phyloP scores from a whole-genome alignment of 73 alveolate species.

The Paramecium pentaurelia region DNA sequence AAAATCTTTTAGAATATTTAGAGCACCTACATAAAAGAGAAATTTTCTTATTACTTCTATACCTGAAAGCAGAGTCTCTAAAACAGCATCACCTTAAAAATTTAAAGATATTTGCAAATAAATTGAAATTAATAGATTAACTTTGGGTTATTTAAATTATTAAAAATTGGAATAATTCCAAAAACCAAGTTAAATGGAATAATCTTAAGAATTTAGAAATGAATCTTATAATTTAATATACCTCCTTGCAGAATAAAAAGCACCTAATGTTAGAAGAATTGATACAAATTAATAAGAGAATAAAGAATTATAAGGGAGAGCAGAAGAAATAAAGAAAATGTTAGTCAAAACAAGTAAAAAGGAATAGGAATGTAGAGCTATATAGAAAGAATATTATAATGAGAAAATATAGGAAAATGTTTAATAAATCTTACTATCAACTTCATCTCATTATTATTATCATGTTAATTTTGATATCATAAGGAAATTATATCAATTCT shows the following conservation, averaged over 20 bases:
- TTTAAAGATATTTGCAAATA: not conserved
- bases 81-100: conserved; percentile 39
- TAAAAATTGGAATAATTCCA: conserved; percentile 3
- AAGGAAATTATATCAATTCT: not conserved
- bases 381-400: not conserved
- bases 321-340: conserved; percentile 3
- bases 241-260: not conserved
- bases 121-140: conserved; percentile 32
- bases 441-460: conserved; percentile 23
- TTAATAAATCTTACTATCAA: not conserved
- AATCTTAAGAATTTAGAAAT: not conserved
- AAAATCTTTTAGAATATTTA: not conserved
- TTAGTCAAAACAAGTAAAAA: not conserved
- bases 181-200: not conserved
- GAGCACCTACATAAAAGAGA: not conserved
- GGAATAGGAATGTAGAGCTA: not conserved
- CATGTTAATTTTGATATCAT: conserved; percentile 22
- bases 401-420: not conserved
- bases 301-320: not conserved
- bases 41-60: conserved; percentile 20
- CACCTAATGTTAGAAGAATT: not conserved
- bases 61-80: not conserved
- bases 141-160: conserved; percentile 32
- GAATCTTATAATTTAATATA: not conserved
- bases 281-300: not conserved